These are phyloP conservation scores for Sugiyamaella qingdaonensis DNA, from an alignment of 805 yeast genomes.

Conservation along the genomic window DNA sequence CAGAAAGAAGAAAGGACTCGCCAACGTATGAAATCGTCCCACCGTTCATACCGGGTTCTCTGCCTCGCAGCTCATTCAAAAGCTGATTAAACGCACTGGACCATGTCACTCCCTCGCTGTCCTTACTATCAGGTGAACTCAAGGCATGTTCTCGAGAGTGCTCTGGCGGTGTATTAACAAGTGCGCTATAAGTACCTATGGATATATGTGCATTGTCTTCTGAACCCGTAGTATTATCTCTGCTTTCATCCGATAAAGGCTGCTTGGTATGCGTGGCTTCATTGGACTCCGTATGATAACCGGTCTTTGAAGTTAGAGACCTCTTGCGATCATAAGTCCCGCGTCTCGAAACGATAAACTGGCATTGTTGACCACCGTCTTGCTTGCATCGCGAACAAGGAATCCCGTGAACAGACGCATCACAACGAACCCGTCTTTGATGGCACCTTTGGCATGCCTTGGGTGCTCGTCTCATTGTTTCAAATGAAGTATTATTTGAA, in stretches of 20 bases:
- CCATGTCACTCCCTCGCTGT: slow-evolving; percentile 2
- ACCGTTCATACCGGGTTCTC: neutral
- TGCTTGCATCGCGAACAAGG: slow-evolving; percentile 2
- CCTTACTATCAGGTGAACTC: neutral
- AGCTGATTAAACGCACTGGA: neutral
- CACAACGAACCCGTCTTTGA: neutral
- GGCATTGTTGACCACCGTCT: neutral
- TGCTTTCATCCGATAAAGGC: no score
- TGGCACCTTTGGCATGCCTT: slow-evolving; percentile 2
- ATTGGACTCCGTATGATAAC: no score
- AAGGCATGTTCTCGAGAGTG: no score
- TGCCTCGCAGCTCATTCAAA: neutral
- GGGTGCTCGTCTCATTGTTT: neutral
- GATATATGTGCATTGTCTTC: no score
- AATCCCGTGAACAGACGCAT: neutral
- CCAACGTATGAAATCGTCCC: neutral
- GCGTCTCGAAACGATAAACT: neutral
- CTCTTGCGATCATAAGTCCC: slow-evolving; percentile 1
- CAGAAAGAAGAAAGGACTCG: neutral
- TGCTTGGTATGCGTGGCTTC: no score
- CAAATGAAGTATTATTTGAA: no score
- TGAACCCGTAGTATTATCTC: no score
- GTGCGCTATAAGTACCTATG: no score
- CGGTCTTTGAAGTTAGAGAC: neutral
- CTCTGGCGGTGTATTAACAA: no score